These are phyloP conservation scores for Penicillium digitatum DNA, from an alignment of 2,329 filamentous ascomycete species.

Conservation along the genomic window DNA sequence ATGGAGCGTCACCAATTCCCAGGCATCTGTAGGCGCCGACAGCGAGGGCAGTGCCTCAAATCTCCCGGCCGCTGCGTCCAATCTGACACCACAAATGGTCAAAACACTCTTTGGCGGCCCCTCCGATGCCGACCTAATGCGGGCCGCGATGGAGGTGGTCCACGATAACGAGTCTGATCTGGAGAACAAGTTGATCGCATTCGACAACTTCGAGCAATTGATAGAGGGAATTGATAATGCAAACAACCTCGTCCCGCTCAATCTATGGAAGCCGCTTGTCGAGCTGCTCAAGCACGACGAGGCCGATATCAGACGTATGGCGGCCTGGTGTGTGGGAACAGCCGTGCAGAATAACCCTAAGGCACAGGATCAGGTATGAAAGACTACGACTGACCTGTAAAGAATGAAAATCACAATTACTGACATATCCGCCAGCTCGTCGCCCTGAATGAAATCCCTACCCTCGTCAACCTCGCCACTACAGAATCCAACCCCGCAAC, in stretches of 20 bases:
- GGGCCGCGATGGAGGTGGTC: slow-evolving; percentile 73
- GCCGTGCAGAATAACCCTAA: slow-evolving; percentile 94
- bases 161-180: slow-evolving; percentile 62
- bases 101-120: slow-evolving; percentile 75
- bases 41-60: slow-evolving; percentile 33
- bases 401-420: slow-evolving; percentile 34
- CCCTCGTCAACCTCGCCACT: slow-evolving; percentile 62
- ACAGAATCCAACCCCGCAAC: slow-evolving; percentile 60
- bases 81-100: slow-evolving; percentile 66
- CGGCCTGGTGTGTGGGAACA: slow-evolving; percentile 90
- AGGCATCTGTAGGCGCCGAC: slow-evolving; percentile 18
- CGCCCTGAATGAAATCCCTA: slow-evolving; percentile 62
- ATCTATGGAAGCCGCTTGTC: slow-evolving; percentile 78
- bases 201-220: slow-evolving; percentile 92
- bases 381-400: slow-evolving; percentile 35
- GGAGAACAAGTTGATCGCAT: slow-evolving; percentile 74
- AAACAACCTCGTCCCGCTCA: slow-evolving; percentile 78
- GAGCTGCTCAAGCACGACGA: slow-evolving; percentile 65
- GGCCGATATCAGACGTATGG: slow-evolving; percentile 71
- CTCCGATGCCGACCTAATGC: slow-evolving; percentile 90
- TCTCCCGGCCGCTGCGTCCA: slow-evolving; percentile 31
- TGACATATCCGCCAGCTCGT: slow-evolving; percentile 44
- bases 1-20: slow-evolving; percentile 68
- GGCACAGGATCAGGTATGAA: slow-evolving; percentile 66
- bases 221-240: slow-evolving; percentile 94